A percentile compares a stretch with the other conserved stretches of the same genome.
phyloP scores from a whole-genome alignment of 2,329 filamentous ascomycete genomes.

The Cordyceps sp. region DNA sequence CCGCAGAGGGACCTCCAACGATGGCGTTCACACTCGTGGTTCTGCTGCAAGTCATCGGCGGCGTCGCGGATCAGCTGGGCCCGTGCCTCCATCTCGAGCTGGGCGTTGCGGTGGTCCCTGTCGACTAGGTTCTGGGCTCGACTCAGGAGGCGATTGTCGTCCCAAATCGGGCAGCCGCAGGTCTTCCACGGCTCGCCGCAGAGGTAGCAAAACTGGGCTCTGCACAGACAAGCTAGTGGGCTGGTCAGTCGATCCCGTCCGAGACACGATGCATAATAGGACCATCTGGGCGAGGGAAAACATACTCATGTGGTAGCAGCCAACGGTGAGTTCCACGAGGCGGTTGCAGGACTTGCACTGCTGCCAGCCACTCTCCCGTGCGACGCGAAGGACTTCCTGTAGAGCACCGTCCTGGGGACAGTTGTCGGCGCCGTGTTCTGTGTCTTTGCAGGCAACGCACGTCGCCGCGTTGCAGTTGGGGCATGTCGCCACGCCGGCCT shows the following conservation, averaged over 20 bases:
- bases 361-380: conserved; percentile 29
- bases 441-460: conserved; percentile 33
- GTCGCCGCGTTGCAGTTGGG: conserved; percentile 23
- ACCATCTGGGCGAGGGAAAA: no score
- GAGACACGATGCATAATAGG: no score
- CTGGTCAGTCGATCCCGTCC: no score
- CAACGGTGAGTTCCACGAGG: conserved; percentile 29
- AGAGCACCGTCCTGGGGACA: conserved; percentile 27
- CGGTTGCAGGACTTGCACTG: conserved; percentile 26
- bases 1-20: not conserved
- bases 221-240: conserved; percentile 13
- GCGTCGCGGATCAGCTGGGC: not conserved
- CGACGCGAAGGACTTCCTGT: conserved; percentile 22
- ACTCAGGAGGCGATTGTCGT: conserved; percentile 10
- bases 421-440: conserved; percentile 18
- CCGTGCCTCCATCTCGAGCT: not conserved
- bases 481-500: conserved; percentile 21
- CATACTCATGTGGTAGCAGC: conserved; percentile 43
- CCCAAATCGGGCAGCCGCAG: conserved; percentile 20
- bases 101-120: not conserved
- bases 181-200: conserved; percentile 25
- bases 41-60: not conserved
- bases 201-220: conserved; percentile 29
- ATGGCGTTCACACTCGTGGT: not conserved
- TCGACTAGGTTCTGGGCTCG: not conserved